Conservation (phyloP, 805 yeast genomes). For the Metschnikowia picachoensis region DNA sequence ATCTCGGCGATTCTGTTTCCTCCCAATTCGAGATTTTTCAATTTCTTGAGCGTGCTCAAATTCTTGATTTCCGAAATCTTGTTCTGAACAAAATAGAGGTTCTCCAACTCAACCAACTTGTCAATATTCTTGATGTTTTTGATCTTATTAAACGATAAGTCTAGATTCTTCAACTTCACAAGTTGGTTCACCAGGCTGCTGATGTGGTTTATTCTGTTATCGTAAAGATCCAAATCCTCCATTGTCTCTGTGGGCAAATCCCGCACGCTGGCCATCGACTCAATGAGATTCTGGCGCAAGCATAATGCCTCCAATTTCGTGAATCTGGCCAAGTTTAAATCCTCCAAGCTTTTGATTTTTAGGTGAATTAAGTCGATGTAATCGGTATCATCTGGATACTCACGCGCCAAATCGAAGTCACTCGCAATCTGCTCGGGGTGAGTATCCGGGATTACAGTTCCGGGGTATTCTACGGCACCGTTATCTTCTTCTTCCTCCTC, state of each 20-base stretch:
- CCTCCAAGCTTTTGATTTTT: slow-evolving; percentile 62
- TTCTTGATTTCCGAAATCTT: slow-evolving; percentile 70
- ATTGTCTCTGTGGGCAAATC: slow-evolving; percentile 62
- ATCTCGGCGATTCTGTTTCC: slow-evolving; percentile 72
- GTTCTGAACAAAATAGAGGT: slow-evolving; percentile 85
- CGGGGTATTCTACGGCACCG: slow-evolving; percentile 41
- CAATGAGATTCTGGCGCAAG: slow-evolving; percentile 78
- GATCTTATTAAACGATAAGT: slow-evolving; percentile 86
- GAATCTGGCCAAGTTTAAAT: slow-evolving; percentile 56
- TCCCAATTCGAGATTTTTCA: slow-evolving; percentile 80
- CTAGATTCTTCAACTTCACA: slow-evolving; percentile 55
- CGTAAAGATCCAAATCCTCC: slow-evolving; percentile 84
- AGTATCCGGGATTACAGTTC: slow-evolving; percentile 42
- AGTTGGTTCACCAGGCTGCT: slow-evolving; percentile 65
- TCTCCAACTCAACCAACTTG: slow-evolving; percentile 54
- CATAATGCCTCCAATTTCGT: slow-evolving; percentile 55
- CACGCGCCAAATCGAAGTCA: slow-evolving; percentile 61
- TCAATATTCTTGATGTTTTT: slow-evolving; percentile 79
- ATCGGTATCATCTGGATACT: slow-evolving; percentile 53
- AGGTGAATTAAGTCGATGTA: slow-evolving; percentile 65
- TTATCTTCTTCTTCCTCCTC: slow-evolving; percentile 27
- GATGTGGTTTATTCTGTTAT: slow-evolving; percentile 85
- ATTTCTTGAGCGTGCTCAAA: slow-evolving; percentile 49
- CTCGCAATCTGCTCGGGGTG: slow-evolving; percentile 57
- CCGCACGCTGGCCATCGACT: slow-evolving; percentile 51